Evolutionary conservation across 192 early-diverging fungal genomes (phyloP), one percentile per base, ranked within the genome.

Genomic region (Coemansia sp.): DNA sequence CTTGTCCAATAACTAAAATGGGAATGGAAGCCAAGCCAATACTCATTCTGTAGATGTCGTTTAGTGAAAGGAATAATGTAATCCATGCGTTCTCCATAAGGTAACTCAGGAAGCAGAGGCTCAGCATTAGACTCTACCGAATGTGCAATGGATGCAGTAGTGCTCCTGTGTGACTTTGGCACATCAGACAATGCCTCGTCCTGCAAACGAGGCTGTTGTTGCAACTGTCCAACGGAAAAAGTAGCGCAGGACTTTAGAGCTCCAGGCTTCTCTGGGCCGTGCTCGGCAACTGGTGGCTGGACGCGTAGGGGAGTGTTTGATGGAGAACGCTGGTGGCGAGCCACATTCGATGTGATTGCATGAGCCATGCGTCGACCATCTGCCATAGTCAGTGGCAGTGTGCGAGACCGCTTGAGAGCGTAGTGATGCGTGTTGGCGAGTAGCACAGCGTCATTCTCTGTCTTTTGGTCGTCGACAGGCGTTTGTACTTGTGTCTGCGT

Each of bases 1-100:
- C 69, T 81, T 0, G 65, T 69, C 78, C 78, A 81, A 73, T 81
- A 81, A 50, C 66, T 72, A 50, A 72, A 81, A 56, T 81, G 78
- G 6, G 73, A 64, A 7, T 81, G 68, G 60, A 81, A 61, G 7
- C 78, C 78, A 10, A 81, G 69, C 78, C 78, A 81, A 58, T 81
- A 81, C 60, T 81, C 78, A 64, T 73, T 81, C 44, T 74, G 72
- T 59, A 81, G 38, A 44, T 81, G 69, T 0, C 73, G 28, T 21
- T 81, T 81, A 16, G 61, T 71, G 44, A 71, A 75, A 9, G 78
- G 70, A 23, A 81, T 65, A 12, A 81, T 81, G 18, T 81, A 81
- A 63, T 81, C 78, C 78, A 81, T 81, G 54, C 78, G 78, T 49
- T 81, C 78, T 1, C 44, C 7, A 34, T 81, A 81, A 2, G 78